phyloP scores from a whole-genome alignment of 1,139 yeast genomes.

The Geotrichum bryndzae region DNA sequence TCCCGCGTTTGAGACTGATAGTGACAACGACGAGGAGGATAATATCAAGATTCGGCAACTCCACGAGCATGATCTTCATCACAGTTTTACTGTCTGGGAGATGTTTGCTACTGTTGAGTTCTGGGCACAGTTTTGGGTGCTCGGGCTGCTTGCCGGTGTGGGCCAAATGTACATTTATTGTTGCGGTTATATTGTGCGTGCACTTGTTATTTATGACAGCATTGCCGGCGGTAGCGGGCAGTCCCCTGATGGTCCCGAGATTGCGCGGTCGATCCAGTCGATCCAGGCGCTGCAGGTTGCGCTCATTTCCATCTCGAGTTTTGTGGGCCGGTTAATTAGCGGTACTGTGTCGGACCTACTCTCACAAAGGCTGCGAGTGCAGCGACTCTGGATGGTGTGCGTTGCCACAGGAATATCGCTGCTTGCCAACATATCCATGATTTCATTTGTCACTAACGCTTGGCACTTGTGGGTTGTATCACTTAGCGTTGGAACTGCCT shows the following conservation, averaged over 20 bases:
- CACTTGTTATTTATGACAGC: slow-evolving; percentile 33
- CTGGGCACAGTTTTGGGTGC: slow-evolving; percentile 39
- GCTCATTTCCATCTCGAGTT: slow-evolving; percentile 56
- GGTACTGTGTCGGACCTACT: slow-evolving; percentile 59
- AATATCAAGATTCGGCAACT: background rate
- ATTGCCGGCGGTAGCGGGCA: background rate
- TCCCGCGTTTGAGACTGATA: background rate
- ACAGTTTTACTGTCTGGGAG: slow-evolving; percentile 10
- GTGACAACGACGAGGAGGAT: background rate
- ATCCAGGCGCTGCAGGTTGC: slow-evolving; percentile 70
- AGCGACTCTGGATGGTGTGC: slow-evolving; percentile 63
- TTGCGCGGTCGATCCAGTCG: slow-evolving; percentile 30
- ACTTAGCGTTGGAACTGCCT: slow-evolving; percentile 56
- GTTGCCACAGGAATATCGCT: slow-evolving; percentile 41
- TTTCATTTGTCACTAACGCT: slow-evolving; percentile 29
- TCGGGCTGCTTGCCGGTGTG: slow-evolving; percentile 58
- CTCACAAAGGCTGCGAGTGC: slow-evolving; percentile 46
- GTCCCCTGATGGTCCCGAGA: slow-evolving; percentile 18
- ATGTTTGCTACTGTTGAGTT: slow-evolving; percentile 26
- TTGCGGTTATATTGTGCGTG: slow-evolving; percentile 60
- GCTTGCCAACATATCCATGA: slow-evolving; percentile 29
- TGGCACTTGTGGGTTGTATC: slow-evolving; percentile 46
- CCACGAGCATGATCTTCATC: slow-evolving; percentile 12
- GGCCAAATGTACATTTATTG: slow-evolving; percentile 70
- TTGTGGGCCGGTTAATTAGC: slow-evolving; percentile 56